These are phyloP conservation scores for Naegleria fowleri DNA, from an alignment of 208 protist genomes.

Conservation along the genomic window DNA sequence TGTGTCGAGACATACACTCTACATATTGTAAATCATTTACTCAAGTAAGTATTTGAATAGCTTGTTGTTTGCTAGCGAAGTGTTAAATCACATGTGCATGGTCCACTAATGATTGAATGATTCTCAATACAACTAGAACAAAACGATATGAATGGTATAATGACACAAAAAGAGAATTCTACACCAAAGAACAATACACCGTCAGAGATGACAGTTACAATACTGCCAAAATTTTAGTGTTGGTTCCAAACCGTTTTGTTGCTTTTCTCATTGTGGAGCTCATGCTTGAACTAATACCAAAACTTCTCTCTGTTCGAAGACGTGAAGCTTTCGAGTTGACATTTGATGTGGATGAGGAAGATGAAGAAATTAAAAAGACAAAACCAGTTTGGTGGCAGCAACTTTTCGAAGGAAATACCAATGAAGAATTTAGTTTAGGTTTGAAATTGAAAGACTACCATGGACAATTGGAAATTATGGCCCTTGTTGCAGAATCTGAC, in stretches of 20 bases:
- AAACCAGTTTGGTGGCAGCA: conserved; percentile 77
- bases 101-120: background rate
- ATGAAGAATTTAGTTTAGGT: conserved; percentile 89
- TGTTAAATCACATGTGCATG: background rate
- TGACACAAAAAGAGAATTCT: background rate
- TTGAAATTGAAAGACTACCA: conserved; percentile 52
- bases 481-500: conserved; percentile 71
- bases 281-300: background rate
- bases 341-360: conserved; percentile 58
- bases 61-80: too few species aligned
- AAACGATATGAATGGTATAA: conserved; percentile 23
- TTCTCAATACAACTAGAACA: background rate
- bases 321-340: conserved; percentile 67
- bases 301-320: conserved; percentile 49
- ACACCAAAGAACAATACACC: background rate
- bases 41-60: background rate
- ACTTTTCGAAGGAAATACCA: conserved; percentile 87
- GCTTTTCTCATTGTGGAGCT: background rate
- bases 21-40: background rate
- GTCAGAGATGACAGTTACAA: background rate
- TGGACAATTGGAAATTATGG: conserved; percentile 8
- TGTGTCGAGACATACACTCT: background rate
- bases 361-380: conserved; percentile 23
- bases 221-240: background rate
- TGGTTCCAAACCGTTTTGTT: background rate